phyloP scores from a whole-genome alignment of 257 asterid species.

The Fraxinus cuspidata region DNA sequence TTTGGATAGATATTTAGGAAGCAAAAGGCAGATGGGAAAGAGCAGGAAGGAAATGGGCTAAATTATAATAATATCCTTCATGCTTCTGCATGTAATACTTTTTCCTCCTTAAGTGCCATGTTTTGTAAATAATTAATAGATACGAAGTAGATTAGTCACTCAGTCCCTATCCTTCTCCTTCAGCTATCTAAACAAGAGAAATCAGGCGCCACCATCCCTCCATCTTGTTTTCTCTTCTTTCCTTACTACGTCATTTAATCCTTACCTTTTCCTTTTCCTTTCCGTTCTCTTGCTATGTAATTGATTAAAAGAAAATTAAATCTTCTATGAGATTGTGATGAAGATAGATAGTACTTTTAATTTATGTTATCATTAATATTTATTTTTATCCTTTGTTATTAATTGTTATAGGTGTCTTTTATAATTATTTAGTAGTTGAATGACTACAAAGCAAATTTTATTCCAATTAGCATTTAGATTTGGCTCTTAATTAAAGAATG shows the following conservation, averaged over 20 bases:
- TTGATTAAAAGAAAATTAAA: no score
- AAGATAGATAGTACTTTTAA: no score
- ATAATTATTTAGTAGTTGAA: no score
- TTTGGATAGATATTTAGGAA: conserved; percentile 1
- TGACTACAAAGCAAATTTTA: no score
- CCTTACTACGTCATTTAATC: neutral
- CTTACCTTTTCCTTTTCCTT: neutral
- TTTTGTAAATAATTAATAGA: conserved; percentile 8
- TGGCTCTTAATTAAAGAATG: no score
- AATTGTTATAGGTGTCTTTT: no score
- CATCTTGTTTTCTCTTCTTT: neutral
- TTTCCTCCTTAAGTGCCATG: conserved; percentile 17
- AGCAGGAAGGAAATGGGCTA: conserved; percentile 4
- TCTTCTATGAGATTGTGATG: no score
- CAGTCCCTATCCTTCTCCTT: neutral
- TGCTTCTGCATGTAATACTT: neutral
- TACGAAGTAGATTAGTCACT: neutral
- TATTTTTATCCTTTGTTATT: no score
- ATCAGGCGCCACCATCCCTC: neutral
- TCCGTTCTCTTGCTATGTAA: neutral
- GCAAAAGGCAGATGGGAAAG: neutral
- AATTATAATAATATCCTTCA: neutral
- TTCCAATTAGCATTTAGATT: no score
- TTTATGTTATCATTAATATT: no score
- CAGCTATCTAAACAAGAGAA: neutral